Percentiles rank a stretch among this genome's conserved stretches.
These are phyloP conservation scores for Fusarium zealandicum DNA, from an alignment of 2,329 filamentous ascomycete genomes.

Conservation along the genomic window DNA sequence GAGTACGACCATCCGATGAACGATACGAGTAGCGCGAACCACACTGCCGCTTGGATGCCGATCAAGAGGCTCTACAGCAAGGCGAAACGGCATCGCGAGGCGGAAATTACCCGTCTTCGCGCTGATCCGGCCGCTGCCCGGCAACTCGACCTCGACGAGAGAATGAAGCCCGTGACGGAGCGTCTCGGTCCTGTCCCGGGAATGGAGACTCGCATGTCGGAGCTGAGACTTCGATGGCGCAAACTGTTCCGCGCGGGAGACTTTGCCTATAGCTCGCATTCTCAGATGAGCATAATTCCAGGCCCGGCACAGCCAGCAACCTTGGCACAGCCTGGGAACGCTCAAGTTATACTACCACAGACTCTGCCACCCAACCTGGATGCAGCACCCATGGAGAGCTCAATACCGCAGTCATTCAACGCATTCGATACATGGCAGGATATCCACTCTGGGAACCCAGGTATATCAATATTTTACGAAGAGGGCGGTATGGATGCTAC, in stretches of 20 bases:
- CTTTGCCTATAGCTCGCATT: conserved; percentile 4
- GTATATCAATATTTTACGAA: conserved; percentile 21
- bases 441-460: conserved; percentile 9
- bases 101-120: conserved; percentile 21
- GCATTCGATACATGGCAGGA: conserved; percentile 14
- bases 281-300: conserved; percentile 11
- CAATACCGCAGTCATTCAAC: neutral
- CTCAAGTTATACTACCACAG: neutral
- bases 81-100: conserved; percentile 23
- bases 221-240: conserved; percentile 25
- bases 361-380: neutral
- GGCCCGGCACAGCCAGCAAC: neutral
- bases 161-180: conserved; percentile 28
- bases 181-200: conserved; percentile 30
- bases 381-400: neutral
- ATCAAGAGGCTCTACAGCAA: conserved; percentile 30
- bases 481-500: conserved; percentile 6
- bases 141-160: conserved; percentile 27
- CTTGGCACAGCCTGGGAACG: neutral
- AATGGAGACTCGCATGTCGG: conserved; percentile 33
- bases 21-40: conserved; percentile 17
- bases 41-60: conserved; percentile 33
- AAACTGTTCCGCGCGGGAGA: conserved; percentile 25
- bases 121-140: conserved; percentile 27
- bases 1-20: conserved; percentile 32